Percentiles rank a stretch among this genome's conserved stretches.
Conservation (phyloP, 805 yeast species). For the Lachancea thermotolerans region DNA sequence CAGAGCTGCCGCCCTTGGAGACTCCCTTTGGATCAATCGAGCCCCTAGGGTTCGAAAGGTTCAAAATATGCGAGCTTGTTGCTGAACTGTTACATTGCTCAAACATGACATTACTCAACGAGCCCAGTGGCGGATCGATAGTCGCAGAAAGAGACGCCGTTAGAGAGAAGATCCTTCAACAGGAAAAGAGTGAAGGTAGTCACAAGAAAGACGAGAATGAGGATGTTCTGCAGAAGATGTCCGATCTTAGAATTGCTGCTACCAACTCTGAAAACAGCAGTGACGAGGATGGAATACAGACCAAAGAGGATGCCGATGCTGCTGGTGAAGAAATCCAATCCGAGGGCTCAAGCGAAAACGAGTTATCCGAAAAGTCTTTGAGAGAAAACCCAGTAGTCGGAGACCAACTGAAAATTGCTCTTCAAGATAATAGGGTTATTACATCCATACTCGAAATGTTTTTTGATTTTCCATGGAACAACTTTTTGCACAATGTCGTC, state of each 20-base stretch:
- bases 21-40: slow-evolving; percentile 52
- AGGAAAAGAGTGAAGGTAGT: slow-evolving; percentile 12
- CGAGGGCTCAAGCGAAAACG: slow-evolving; percentile 26
- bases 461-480: slow-evolving; percentile 73
- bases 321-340: slow-evolving; percentile 14
- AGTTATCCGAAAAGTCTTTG: slow-evolving; percentile 33
- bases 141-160: slow-evolving; percentile 64
- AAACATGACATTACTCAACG: slow-evolving; percentile 86
- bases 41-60: slow-evolving; percentile 87
- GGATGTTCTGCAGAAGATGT: slow-evolving; percentile 4
- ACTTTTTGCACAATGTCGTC: slow-evolving; percentile 78
- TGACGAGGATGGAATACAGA: slow-evolving; percentile 5
- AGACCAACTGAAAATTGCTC: slow-evolving; percentile 60
- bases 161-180: slow-evolving; percentile 34
- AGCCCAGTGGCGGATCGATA: slow-evolving; percentile 60
- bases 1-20: slow-evolving; percentile 31
- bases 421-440: slow-evolving; percentile 58
- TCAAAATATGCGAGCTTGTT: slow-evolving; percentile 84
- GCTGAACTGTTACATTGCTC: slow-evolving; percentile 95
- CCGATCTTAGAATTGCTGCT: slow-evolving; percentile 6
- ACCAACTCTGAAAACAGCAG: slow-evolving; percentile 4
- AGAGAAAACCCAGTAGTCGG: slow-evolving; percentile 59
- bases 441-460: slow-evolving; percentile 58
- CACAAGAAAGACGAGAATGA: slow-evolving; percentile 2
- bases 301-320: slow-evolving; percentile 15